These are phyloP conservation scores for Gentiana dahurica DNA, from an alignment of 257 asterid species.

Conservation along the genomic window DNA sequence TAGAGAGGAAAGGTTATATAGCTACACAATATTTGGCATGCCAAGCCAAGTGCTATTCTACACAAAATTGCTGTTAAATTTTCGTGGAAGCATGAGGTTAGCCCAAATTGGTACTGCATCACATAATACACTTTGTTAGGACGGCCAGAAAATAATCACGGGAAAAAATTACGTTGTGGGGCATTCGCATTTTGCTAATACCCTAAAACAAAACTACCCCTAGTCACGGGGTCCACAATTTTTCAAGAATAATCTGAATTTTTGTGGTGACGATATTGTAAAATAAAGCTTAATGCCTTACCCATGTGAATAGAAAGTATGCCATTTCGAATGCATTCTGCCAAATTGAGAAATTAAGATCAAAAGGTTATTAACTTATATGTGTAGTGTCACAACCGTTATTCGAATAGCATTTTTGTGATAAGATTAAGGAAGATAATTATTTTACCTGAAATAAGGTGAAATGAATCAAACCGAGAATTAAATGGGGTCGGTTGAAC, in stretches of 20 bases:
- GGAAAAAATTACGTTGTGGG: too few relatives aligned
- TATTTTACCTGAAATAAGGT: constrained; percentile 43
- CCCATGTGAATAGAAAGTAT: constrained; percentile 68
- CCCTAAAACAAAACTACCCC: too few relatives aligned
- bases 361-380: neutral
- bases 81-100: constrained; percentile 48
- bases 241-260: too few relatives aligned
- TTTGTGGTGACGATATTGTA: neutral
- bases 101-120: constrained; percentile 57
- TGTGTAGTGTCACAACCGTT: too few relatives aligned
- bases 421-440: neutral
- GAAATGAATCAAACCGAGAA: constrained; percentile 56
- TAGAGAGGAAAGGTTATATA: constrained; percentile 66
- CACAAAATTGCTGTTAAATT: constrained; percentile 23
- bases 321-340: constrained; percentile 76
- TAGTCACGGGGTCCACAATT: too few relatives aligned
- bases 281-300: constrained; percentile 7
- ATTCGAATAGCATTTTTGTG: too few relatives aligned
- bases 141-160: too few relatives aligned
- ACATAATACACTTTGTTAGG: too few relatives aligned
- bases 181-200: too few relatives aligned
- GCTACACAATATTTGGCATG: constrained; percentile 47
- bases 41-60: constrained; percentile 45
- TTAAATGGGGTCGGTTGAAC: constrained; percentile 53
- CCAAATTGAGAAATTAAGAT: neutral